phyloP scores from a whole-genome alignment of 257 asterid species.

The Paulownia fortunei region DNA sequence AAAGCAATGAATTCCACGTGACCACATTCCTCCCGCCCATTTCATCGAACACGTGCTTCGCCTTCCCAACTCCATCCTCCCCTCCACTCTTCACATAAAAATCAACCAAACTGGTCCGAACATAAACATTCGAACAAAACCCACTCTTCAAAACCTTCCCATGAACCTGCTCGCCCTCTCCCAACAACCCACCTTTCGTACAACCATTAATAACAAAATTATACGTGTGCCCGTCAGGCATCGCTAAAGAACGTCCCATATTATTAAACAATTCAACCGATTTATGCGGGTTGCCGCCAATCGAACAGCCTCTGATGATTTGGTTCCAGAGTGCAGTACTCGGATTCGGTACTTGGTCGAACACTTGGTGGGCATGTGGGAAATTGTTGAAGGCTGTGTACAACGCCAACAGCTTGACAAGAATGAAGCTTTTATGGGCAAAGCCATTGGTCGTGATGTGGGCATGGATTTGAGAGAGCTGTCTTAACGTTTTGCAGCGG shows the following conservation, averaged over 20 bases:
- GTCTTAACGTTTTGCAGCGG: constrained; percentile 51
- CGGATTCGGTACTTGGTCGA: constrained; percentile 56
- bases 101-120: constrained; percentile 71
- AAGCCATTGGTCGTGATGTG: constrained; percentile 59
- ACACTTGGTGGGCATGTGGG: constrained; percentile 51
- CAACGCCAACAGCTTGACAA: constrained; percentile 57
- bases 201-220: constrained; percentile 60
- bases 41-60: constrained; percentile 66
- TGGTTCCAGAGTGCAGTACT: constrained; percentile 74
- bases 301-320: constrained; percentile 56
- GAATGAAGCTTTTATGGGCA: constrained; percentile 64
- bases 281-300: constrained; percentile 38
- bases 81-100: constrained; percentile 59
- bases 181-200: constrained; percentile 52
- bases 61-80: constrained; percentile 44
- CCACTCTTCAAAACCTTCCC: constrained; percentile 65
- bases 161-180: constrained; percentile 73
- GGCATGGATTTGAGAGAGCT: constrained; percentile 66
- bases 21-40: constrained; percentile 64
- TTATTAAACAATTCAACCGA: constrained; percentile 45
- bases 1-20: constrained; percentile 78
- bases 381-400: constrained; percentile 51
- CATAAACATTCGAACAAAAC: constrained; percentile 59
- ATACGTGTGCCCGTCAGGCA: constrained; percentile 74
- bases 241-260: constrained; percentile 50